Percentiles rank a stretch among this genome's conserved stretches.
These are phyloP conservation scores for Neophaeococcomyces mojaviensis DNA, from an alignment of 2,329 filamentous ascomycete genomes.

Conservation along the genomic window DNA sequence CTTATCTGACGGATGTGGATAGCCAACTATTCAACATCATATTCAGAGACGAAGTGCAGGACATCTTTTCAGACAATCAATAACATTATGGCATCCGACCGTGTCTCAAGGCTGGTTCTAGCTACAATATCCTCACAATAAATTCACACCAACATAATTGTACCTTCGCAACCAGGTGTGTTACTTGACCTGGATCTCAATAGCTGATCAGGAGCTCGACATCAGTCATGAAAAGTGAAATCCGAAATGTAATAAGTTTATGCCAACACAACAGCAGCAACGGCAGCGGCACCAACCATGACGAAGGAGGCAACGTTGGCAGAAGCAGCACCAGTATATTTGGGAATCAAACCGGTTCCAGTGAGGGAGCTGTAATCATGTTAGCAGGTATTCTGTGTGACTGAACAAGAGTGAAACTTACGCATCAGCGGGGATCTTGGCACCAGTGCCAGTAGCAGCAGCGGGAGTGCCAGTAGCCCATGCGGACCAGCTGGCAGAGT, in stretches of 20 bases:
- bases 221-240: slow-evolving; percentile 11
- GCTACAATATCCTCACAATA: neutral
- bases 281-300: slow-evolving; percentile 25
- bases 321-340: slow-evolving; percentile 27
- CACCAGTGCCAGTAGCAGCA: slow-evolving; percentile 14
- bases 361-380: slow-evolving; percentile 7
- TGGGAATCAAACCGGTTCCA: slow-evolving; percentile 18
- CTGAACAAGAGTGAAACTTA: slow-evolving; percentile 14
- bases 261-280: slow-evolving; percentile 26
- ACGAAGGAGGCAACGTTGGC: slow-evolving; percentile 25
- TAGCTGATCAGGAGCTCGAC: slow-evolving; percentile 13
- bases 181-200: slow-evolving; percentile 17
- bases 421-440: slow-evolving; percentile 61
- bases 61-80: slow-evolving; percentile 4
- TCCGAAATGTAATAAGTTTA: slow-evolving; percentile 19
- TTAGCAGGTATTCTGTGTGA: slow-evolving; percentile 10
- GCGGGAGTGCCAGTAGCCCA: slow-evolving; percentile 10
- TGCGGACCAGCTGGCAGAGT: neutral
- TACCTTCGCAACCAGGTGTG: neutral
- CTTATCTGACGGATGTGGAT: too few relatives aligned
- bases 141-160: neutral
- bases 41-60: neutral
- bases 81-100: slow-evolving; percentile 7
- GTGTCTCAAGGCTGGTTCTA: slow-evolving; percentile 2
- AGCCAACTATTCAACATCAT: too few relatives aligned